Evolutionary conservation across 257 asterid genomes (phyloP), one percentile per base, ranked within the genome.

Genomic region (Solanum rostratum): DNA sequence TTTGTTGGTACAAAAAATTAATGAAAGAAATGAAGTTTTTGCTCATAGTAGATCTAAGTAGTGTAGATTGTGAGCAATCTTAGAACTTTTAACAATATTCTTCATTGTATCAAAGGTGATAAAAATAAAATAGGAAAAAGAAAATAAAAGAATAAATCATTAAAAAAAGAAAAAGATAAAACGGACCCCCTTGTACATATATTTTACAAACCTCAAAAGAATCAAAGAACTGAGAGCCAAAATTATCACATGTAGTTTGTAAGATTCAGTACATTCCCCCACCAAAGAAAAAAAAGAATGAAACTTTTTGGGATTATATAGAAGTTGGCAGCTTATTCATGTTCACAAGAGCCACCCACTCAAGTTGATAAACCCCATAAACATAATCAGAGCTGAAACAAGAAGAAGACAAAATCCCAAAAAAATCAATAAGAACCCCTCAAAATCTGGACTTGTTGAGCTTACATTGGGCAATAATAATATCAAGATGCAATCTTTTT

Each of bases 401-500:
- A 78, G 9, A 41, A 65, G 41, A 55, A 33, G 84, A 59, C 45
- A 52, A 78, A 83, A 45, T 52, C 79, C 79, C 79, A 60, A 16
- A 37, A n/a, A 79, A 43, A 81, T 53, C 20, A 49, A 76, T 82
- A 37, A 82, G 83, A 14, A 73, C 55, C 37, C 84, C 37, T 73
- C 81, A 82, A 68, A 49, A 53, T 71, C 80, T 45, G 39, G 81
- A 73, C n/a, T 63, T 22, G 80, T 73, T n/a, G 20, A 12, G n/a
- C 39, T 5, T 39, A 70, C 2, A 2, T 37, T 69, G 52, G 50
- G 52, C 81, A 62, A 22, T 20, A 45, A 50, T 80, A 16, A 18
- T 68, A 15, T 55, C 83, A 89, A 90, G 88, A 93, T 94, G 94
- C 90, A 88, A 82, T 89, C 88, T 85, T 87, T 89, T 79, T 84